Conservation (phyloP, 108 stramenopile genomes). For the Pseudonitzschia multistriata region DNA sequence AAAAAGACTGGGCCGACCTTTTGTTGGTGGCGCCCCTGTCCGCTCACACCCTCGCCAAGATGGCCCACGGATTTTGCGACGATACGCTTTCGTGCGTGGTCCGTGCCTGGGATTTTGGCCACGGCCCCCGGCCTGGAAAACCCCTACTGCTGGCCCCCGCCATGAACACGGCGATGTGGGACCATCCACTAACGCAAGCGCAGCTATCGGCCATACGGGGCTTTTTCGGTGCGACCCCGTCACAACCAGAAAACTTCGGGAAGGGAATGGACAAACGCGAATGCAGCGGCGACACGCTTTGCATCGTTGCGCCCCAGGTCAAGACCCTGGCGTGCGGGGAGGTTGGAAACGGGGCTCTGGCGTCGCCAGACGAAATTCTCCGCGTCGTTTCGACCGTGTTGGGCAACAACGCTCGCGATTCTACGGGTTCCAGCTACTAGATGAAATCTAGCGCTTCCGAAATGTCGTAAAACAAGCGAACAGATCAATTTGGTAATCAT, state of each 20-base stretch:
- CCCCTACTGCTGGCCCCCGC: slow-evolving; percentile 89
- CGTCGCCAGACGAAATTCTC: slow-evolving; percentile 64
- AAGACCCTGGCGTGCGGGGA: slow-evolving; percentile 90
- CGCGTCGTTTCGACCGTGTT: slow-evolving; percentile 18
- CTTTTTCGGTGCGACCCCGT: too few relatives aligned
- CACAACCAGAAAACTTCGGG: slow-evolving; percentile 23
- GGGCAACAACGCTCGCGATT: neutral
- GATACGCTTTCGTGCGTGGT: slow-evolving; percentile 80
- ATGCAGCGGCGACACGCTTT: too few relatives aligned
- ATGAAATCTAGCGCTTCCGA: neutral
- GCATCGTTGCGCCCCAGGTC: slow-evolving; percentile 62
- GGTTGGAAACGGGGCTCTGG: slow-evolving; percentile 82
- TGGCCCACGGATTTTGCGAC: slow-evolving; percentile 85
- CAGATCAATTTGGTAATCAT: neutral
- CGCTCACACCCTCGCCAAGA: slow-evolving; percentile 84
- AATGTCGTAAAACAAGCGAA: neutral
- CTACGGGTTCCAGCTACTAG: neutral
- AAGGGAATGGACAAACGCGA: too few relatives aligned
- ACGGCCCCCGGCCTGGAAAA: slow-evolving; percentile 45
- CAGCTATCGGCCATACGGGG: slow-evolving; percentile 60
- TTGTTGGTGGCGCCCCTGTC: slow-evolving; percentile 78
- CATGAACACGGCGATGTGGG: slow-evolving; percentile 96
- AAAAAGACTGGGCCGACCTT: slow-evolving; percentile 82
- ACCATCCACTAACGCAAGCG: slow-evolving; percentile 75
- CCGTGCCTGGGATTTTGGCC: slow-evolving; percentile 88